Conservation (phyloP, 148 eudicot genomes). For the Camellia japonica region DNA sequence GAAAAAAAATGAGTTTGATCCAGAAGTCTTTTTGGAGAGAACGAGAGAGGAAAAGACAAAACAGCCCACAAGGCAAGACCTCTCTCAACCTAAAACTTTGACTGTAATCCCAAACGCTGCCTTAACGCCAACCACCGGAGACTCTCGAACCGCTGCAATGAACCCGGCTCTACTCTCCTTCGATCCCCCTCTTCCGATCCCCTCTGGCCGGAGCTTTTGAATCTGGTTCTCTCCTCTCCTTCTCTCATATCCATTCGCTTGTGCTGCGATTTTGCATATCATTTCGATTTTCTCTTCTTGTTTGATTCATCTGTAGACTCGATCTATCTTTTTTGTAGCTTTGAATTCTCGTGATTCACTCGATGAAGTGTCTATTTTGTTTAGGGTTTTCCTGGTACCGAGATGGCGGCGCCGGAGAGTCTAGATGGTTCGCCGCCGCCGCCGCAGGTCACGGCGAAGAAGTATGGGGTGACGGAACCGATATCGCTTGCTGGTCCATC, state of each 20-base stretch:
- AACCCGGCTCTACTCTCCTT: slow-evolving; percentile 2
- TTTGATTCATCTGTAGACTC: not conserved
- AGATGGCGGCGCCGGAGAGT: slow-evolving; percentile 42
- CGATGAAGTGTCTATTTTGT: slow-evolving; percentile 9
- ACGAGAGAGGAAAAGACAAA: not conserved
- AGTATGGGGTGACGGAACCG: slow-evolving; percentile 50
- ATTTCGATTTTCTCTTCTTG: not conserved
- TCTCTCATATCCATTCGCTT: not conserved
- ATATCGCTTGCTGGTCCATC: slow-evolving; percentile 60
- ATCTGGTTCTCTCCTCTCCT: slow-evolving; percentile 15
- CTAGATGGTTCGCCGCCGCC: slow-evolving; percentile 16
- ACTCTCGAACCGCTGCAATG: slow-evolving; percentile 10
- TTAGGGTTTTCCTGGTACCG: slow-evolving; percentile 17
- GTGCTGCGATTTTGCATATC: not conserved
- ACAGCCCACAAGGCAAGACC: not conserved
- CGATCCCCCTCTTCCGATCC: not conserved
- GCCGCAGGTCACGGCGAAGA: slow-evolving; percentile 18
- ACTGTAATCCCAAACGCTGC: slow-evolving; percentile 15
- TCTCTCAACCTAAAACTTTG: not conserved
- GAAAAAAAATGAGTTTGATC: too few relatives aligned
- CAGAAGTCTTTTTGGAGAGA: not conserved
- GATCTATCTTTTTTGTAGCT: not conserved
- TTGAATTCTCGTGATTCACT: slow-evolving; percentile 17
- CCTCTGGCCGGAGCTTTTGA: slow-evolving; percentile 6
- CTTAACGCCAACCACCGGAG: slow-evolving; percentile 6